Conservation (phyloP, 2,329 filamentous ascomycete genomes). For the Stagonosporopsis cucurbitacearum region DNA sequence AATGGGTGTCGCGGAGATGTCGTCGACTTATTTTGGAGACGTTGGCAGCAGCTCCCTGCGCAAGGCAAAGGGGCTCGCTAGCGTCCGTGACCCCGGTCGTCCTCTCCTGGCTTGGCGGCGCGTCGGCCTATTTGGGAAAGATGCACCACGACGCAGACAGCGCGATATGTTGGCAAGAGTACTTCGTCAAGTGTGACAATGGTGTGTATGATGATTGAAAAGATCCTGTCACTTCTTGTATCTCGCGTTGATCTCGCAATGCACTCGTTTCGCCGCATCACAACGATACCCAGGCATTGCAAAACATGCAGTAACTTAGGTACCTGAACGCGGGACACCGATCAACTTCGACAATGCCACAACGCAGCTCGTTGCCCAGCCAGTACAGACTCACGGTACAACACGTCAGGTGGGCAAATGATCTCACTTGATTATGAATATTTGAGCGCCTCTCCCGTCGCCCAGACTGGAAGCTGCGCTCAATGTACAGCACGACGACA, state of each 20-base stretch:
- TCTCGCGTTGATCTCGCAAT: no score
- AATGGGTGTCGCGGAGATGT: slow-evolving; percentile 41
- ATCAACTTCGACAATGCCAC: background rate
- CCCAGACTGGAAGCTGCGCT: background rate
- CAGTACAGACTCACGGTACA: background rate
- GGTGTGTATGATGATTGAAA: background rate
- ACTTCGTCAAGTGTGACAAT: background rate
- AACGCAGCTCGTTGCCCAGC: background rate
- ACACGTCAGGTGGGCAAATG: background rate
- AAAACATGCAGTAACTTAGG: background rate
- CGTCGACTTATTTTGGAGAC: slow-evolving; percentile 50
- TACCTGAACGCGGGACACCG: background rate
- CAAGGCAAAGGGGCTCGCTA: slow-evolving; percentile 51
- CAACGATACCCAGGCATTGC: background rate
- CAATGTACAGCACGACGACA: background rate
- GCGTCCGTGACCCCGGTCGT: slow-evolving; percentile 39
- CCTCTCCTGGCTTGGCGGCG: slow-evolving; percentile 41
- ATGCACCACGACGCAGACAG: slow-evolving; percentile 16
- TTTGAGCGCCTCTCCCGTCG: background rate
- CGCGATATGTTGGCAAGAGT: background rate
- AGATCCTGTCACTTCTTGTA: no score
- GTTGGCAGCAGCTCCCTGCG: slow-evolving; percentile 48
- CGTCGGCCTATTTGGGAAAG: slow-evolving; percentile 25
- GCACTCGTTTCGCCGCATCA: background rate
- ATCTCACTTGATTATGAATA: background rate